Evolutionary conservation across 2,329 filamentous ascomycete genomes (phyloP), one percentile per base, ranked within the genome.

Genomic region (Phialocephala subalpina): DNA sequence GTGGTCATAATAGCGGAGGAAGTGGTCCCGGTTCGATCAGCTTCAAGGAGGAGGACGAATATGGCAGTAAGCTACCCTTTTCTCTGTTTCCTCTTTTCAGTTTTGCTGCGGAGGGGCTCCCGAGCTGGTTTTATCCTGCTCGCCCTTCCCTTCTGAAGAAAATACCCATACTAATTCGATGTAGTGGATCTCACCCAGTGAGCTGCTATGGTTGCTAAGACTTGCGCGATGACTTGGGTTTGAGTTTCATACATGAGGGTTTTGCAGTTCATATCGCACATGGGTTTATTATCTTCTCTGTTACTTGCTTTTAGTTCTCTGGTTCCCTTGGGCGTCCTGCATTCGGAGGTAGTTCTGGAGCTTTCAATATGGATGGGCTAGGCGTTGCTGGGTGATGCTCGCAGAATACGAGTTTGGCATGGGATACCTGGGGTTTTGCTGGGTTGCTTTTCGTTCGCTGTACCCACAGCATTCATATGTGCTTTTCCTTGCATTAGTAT

Each of bases 21-120:
- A 92, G 88, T 75, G 90, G 90, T 63, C 86, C 89, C 53, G 84
- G 83, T 27, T 81, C 83, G 7, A 83, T 92, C 75, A 90, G 90
- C 77, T 93, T 97, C 81, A 97, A 97, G 79, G 94, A 97, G 78
- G 94, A 97, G 80, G 94, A 97, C 73, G 94, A 97, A 80, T 33
- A 33, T 33, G 29, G 29, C 29, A 33, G 36, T 40, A 40, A 40
- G 36, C 18, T 16, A 12, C 36, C 9, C 2, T 40, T 40, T 40
- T 40, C 18, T 3, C 36, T 40, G 36, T 40, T 3, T 40, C 36
- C 36, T 16, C n/a, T n/a, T n/a, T n/a, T n/a, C n/a, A n/a, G n/a
- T n/a, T n/a, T n/a, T n/a, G n/a, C n/a, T n/a, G n/a, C n/a, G n/a
- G n/a, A n/a, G n/a, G n/a, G n/a, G n/a, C n/a, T n/a, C n/a, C n/a